Base-by-base conservation (phyloP, 441 rosid genomes). In the Rhodomyrtus psidioides region DNA sequence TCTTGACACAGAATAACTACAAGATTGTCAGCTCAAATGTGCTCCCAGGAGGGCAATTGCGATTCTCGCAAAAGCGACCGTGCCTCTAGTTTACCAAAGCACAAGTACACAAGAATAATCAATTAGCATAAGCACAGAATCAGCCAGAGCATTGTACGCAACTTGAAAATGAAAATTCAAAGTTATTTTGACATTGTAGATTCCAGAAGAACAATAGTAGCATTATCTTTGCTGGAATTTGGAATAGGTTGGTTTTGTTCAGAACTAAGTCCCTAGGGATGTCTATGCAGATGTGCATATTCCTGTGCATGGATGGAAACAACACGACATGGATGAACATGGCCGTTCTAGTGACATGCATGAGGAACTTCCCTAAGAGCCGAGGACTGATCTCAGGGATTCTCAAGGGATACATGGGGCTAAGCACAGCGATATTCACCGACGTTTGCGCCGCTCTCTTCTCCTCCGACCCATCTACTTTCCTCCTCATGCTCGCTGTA, bases 271-370 rank as follows among this genome's bases (percentile, higher is more conserved):
- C 79, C 76, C 15, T 21, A 15, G 15, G n/a, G 34, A 65, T 65
- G 49, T 65, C 49, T 54, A 74, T n/a, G 42, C 84, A 86, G 87
- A 86, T 86, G 87, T 82, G 87, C 84, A 62, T 86, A 82, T 82
- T 86, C 65, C 59, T 86, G 55, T 86, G 87, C 83, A 28, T 86
- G 82, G 87, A 70, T 1, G 87, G 85, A 27, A 82, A 86, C 30
- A 86, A 82, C 82, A 86, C 87, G 0, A 82, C 87, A 10, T 86
- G 87, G 84, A 82, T 86, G 84, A 86, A 82, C 87, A 86, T 81
- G 28, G 87, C 87, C 13, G 55, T 86, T n/a, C 82, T 82, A 26
- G 84, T 82, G 55, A 85, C 87, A 16, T 85, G 87, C 84, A 85
- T 85, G 84, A 34, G 87, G 49, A 85, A 81, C 87, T 85, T 81